Base-by-base conservation (phyloP, 768 basidiomycete species). In the Boletus rufocinnamomeus region DNA sequence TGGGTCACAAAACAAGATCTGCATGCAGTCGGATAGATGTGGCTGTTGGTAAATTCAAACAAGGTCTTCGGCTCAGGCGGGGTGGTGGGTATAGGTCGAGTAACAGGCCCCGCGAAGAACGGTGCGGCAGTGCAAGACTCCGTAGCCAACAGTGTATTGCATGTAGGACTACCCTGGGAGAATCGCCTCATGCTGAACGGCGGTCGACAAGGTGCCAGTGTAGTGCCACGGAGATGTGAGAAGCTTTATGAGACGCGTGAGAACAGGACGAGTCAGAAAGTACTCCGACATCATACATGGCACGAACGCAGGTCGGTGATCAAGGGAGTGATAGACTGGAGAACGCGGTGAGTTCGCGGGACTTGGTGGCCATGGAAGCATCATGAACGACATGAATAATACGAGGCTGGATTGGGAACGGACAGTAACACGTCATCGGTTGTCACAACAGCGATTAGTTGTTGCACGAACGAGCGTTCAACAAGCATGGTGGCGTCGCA, bases 191-290 rank as follows among this genome's bases (percentile, higher is more conserved):
- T 28, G 37, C 25, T 41, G 37, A 13, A 19, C 4, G 43, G 32
- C 34, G 54, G 53, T 45, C 51, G 40, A 52, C 51, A 23, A 25
- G 6, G 50, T 37, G n/a, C n/a, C n/a, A n/a, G n/a, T 16, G n/a
- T 54, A 52, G 53, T 30, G 61, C 55, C 60, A 54, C 61, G 60
- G 60, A 57, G 54, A 49, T 61, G 45, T 37, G 34, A 44, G 40
- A 30, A 17, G 38, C n/a, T 10, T n/a, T 40, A 44, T 35, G 25
- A 35, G 40, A 23, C 19, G 44, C 38, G 50, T 60, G 59, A 34
- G 58, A 59, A 46, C 7, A 9, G 25, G 9, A 10, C 43, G n/a
- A 13, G 28, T 46, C 37, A 25, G 21, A 4, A 21, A 6, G 21
- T 27, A 27, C 14, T 16, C n/a, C 4, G 40, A 44, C 48, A n/a